Conservation (phyloP, 2,329 filamentous ascomycete genomes). For the Talaromyces sp. region DNA sequence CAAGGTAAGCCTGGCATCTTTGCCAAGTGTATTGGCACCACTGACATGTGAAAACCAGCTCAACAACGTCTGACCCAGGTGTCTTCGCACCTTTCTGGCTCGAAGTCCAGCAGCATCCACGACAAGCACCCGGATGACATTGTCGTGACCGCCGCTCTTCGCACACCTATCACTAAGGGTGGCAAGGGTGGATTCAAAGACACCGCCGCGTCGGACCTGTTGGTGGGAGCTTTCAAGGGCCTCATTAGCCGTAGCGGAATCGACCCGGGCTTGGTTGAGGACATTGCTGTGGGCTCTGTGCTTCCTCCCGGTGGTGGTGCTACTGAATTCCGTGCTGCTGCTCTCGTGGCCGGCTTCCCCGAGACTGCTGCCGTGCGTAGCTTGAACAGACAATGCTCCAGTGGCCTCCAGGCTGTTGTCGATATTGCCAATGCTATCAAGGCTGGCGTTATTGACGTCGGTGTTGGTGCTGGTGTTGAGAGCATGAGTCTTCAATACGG, state of each 20-base stretch:
- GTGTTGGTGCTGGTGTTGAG: constrained; percentile 91
- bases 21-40: background rate
- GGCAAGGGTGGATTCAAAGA: constrained; percentile 96
- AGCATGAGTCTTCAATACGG: constrained; percentile 94
- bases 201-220: constrained; percentile 78
- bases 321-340: constrained; percentile 92
- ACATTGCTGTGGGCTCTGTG: constrained; percentile 87
- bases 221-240: constrained; percentile 76
- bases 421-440: constrained; percentile 93
- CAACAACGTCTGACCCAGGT: constrained; percentile 58
- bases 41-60: constrained; percentile 34
- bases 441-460: constrained; percentile 89
- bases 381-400: constrained; percentile 92
- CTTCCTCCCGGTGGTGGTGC: constrained; percentile 90
- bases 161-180: constrained; percentile 87
- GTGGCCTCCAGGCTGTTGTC: constrained; percentile 84
- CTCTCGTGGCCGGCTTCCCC: constrained; percentile 85
- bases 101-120: constrained; percentile 19
- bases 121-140: constrained; percentile 61
- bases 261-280: constrained; percentile 82
- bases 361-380: constrained; percentile 77
- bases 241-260: constrained; percentile 82
- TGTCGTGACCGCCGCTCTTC: constrained; percentile 87
- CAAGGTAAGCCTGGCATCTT: constrained; percentile 25
- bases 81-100: constrained; percentile 49